Base-by-base conservation (phyloP, 2,329 filamentous ascomycete genomes). In the Penicillium sp. region DNA sequence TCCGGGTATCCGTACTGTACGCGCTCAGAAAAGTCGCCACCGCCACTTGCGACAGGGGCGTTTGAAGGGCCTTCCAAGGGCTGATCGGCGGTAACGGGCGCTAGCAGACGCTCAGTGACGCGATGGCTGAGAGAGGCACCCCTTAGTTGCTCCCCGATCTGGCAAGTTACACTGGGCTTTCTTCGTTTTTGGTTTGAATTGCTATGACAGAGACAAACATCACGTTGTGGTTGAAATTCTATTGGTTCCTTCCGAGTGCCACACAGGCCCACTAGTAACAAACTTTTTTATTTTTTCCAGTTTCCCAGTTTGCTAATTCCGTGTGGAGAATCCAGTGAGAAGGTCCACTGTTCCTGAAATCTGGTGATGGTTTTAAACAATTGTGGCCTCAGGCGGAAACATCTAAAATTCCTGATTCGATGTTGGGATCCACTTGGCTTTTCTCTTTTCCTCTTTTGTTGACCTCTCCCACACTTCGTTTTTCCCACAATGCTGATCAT, bases 21-120 rank as follows among this genome's bases (percentile, higher is more conserved):
- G 42, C 8, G 40, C 29, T n/a, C 15, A n/a, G 22, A n/a, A 31
- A 35, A 44, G 25, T 59, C 41, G 58, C 58, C 56, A 60, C 55
- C 56, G 56, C 58, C 58, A 60, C 55, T 41, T 46, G 35, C 40
- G 49, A 49, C 37, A 47, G 29, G 41, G 33, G n/a, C 31, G 35
- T 40, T 40, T 40, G 33, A 5, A 3, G n/a, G 33, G n/a, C 18
- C 6, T 22, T 5, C 18, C 37, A 40, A 40, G 22, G 9, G 9
- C 9, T 20, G 37, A 40, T 40, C 35, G 18, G 46, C 35, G 37
- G 45, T 22, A 44, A 20, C 45, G 29, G 22, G 51, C 51, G 23
- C 43, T 47, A 40, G 46, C 20, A 47, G 25, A 31, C 46, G 46
- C 46, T 15, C 22, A 23, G 46, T 49, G 46, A 49, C 31, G 46